Evolutionary conservation across 2,329 filamentous ascomycete genomes (phyloP).

Genomic region (Verticillium alfalfae): DNA sequence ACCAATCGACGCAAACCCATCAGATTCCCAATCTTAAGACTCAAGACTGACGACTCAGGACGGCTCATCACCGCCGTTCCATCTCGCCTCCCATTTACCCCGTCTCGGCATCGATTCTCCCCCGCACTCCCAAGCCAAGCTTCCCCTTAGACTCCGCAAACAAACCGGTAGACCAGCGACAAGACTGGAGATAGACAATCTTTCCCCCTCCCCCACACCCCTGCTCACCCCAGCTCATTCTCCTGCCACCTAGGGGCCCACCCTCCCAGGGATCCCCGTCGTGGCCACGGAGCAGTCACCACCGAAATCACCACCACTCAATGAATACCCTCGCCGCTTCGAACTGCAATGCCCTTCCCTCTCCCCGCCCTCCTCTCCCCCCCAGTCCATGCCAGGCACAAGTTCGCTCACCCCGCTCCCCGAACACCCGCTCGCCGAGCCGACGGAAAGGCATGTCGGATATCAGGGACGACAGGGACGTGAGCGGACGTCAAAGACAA

Average conservation of each 20-base stretch:
- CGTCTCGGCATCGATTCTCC: slow-evolving; percentile 1
- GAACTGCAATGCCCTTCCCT: too few species aligned
- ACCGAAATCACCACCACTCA: slow-evolving; percentile 3
- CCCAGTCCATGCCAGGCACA: not conserved
- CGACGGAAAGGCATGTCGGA: not conserved
- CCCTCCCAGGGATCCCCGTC: not conserved
- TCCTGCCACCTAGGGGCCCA: not conserved
- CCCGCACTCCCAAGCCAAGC: not conserved
- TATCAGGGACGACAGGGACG: not conserved
- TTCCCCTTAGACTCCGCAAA: not conserved
- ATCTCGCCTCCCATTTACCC: slow-evolving; percentile 1
- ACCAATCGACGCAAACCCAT: not conserved
- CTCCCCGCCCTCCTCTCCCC: not conserved
- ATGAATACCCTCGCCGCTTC: too few species aligned
- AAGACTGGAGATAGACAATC: not conserved
- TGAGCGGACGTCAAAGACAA: too few species aligned
- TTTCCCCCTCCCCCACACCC: not conserved
- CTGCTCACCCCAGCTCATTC: not conserved
- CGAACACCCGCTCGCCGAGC: not conserved
- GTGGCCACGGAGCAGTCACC: slow-evolving; percentile 3
- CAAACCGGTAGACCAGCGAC: slow-evolving; percentile 1
- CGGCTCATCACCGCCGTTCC: not conserved
- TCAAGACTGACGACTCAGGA: not conserved
- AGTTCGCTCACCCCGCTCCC: not conserved
- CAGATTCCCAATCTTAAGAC: not conserved